These are phyloP conservation scores for Phytopythium litorale DNA, from an alignment of 352 stramenopile genomes.

Conservation along the genomic window DNA sequence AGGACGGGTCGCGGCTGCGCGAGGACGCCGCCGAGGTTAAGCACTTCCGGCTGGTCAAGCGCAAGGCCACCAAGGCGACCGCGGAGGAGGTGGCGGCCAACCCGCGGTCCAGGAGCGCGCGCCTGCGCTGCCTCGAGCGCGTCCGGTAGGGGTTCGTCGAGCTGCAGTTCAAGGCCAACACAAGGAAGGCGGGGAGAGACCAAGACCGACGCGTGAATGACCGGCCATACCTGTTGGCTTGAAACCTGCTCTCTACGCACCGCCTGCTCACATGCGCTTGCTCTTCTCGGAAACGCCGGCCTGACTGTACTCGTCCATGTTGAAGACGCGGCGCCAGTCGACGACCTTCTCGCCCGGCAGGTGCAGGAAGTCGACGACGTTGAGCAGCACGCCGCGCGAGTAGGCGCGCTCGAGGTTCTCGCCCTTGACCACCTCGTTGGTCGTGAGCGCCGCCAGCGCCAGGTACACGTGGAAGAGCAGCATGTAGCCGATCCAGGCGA, in stretches of 20 bases:
- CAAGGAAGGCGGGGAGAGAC: background rate
- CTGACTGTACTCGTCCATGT: slow-evolving; percentile 38
- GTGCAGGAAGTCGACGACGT: slow-evolving; percentile 61
- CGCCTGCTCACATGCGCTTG: slow-evolving; percentile 1
- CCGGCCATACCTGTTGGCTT: background rate
- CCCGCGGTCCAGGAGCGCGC: slow-evolving; percentile 60
- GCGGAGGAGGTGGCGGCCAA: slow-evolving; percentile 62
- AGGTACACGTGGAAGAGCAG: slow-evolving; percentile 67
- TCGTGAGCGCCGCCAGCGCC: slow-evolving; percentile 54
- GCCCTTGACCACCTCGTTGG: slow-evolving; percentile 76
- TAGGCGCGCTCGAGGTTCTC: slow-evolving; percentile 53
- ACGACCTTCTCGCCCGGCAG: slow-evolving; percentile 26
- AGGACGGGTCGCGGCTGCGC: slow-evolving; percentile 7
- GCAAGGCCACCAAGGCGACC: slow-evolving; percentile 67
- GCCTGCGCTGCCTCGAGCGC: slow-evolving; percentile 70
- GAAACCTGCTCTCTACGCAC: background rate
- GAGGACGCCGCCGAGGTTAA: slow-evolving; percentile 35
- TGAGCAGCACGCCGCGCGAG: slow-evolving; percentile 49
- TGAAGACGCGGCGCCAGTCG: slow-evolving; percentile 58
- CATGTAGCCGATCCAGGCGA: slow-evolving; percentile 74
- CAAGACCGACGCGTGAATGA: no score
- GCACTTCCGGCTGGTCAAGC: slow-evolving; percentile 53
- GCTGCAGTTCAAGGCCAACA: background rate
- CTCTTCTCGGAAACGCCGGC: background rate
- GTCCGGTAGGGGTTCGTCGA: slow-evolving; percentile 20